These are phyloP conservation scores for Vanderwaltozyma polyspora DNA, from an alignment of 805 yeast genomes.

Conservation along the genomic window DNA sequence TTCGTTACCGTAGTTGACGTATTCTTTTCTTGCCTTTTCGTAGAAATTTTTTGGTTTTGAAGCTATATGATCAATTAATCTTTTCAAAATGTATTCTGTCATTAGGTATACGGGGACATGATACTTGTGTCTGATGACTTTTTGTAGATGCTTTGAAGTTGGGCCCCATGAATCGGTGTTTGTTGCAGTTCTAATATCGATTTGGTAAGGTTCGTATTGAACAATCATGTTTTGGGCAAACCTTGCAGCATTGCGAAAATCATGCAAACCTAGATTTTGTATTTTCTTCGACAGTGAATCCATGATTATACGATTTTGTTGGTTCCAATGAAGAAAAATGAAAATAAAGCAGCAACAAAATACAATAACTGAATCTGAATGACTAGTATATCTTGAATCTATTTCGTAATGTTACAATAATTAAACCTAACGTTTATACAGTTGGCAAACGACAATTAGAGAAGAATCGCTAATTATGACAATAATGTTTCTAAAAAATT, in stretches of 20 bases:
- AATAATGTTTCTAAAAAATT: too few species aligned
- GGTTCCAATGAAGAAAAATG: too few species aligned
- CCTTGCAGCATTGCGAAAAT: constrained; percentile 31
- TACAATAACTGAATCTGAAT: too few species aligned
- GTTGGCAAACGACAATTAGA: too few species aligned
- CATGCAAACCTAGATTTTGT: constrained; percentile 28
- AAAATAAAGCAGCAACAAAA: too few species aligned
- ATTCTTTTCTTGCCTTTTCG: constrained; percentile 30
- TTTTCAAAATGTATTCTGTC: constrained; percentile 27
- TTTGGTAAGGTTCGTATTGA: constrained; percentile 29
- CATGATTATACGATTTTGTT: constrained; percentile 9
- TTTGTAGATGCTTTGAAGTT: constrained; percentile 32
- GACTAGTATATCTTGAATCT: too few species aligned
- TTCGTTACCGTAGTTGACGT: constrained; percentile 31
- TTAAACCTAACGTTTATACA: too few species aligned
- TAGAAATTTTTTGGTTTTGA: constrained; percentile 27
- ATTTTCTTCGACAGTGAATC: constrained; percentile 27
- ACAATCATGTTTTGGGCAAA: constrained; percentile 30
- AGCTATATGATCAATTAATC: constrained; percentile 29
- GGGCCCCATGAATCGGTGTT: constrained; percentile 47
- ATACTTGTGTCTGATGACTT: constrained; percentile 22
- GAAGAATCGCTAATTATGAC: too few species aligned
- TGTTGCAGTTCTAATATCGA: constrained; percentile 34
- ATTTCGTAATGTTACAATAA: too few species aligned
- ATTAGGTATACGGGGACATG: constrained; percentile 24